Evolutionary conservation across 2,329 filamentous ascomycete genomes (phyloP).

Genomic region (Elsinoe ampelina): DNA sequence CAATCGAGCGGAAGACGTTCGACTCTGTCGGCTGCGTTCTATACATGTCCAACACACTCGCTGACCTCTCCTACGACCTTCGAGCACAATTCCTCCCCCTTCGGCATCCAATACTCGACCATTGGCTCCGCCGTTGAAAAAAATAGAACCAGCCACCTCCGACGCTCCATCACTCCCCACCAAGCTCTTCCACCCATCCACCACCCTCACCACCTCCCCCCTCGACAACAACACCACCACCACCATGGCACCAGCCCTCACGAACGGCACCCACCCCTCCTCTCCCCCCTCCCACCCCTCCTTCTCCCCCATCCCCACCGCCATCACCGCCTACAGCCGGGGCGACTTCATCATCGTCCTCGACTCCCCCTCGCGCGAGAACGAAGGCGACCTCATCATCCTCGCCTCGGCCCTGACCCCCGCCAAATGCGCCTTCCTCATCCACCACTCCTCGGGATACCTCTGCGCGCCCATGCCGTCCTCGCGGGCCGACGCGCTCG

Average conservation of each 20-base stretch:
- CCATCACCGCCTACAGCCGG: conserved; percentile 10
- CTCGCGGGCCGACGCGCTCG: conserved; percentile 57
- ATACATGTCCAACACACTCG: not conserved
- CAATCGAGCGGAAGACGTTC: conserved; percentile 6
- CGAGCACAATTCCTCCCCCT: not conserved
- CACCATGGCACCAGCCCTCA: conserved; percentile 6
- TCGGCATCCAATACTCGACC: not conserved
- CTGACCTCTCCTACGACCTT: not conserved
- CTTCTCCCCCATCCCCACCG: conserved; percentile 10
- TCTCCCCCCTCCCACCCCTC: not conserved
- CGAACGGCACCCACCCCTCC: not conserved
- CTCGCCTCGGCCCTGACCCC: conserved; percentile 76
- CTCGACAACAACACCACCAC: not conserved
- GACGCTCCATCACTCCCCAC: not conserved
- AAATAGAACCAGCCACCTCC: conserved; percentile 2
- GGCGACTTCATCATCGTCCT: conserved; percentile 95
- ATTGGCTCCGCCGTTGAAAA: conserved; percentile 8
- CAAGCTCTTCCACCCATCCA: not conserved
- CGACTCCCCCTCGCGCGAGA: conserved; percentile 85
- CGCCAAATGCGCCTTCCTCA: conserved; percentile 90
- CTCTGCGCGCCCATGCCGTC: conserved; percentile 79
- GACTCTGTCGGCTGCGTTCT: not conserved
- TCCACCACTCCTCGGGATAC: conserved; percentile 79
- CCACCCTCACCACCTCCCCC: not conserved
- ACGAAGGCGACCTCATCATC: conserved; percentile 97